Evolutionary conservation across 495 filamentous ascomycete genomes (phyloP), one percentile per base, ranked within the genome.

Genomic region (Hyaloscypha variabilis): DNA sequence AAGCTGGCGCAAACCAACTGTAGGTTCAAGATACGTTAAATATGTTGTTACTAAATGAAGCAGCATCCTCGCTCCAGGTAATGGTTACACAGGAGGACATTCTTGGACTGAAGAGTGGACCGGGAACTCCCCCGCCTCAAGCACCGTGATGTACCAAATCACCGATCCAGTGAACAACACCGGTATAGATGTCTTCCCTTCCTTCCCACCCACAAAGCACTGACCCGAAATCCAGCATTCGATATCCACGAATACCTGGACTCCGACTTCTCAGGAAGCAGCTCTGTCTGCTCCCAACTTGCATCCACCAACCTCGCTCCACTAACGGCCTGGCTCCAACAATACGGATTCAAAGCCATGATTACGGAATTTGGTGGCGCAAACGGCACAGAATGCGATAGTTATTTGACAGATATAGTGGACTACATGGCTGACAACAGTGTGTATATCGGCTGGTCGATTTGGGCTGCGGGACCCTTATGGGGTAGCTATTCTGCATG

Each of bases 161-260:
- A 75, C 69, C 28, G 82, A 84, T 65, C 78, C 79, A 55, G 53
- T 72, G 8, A 79, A 77, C 30, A 85, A 85, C 66, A 77, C 60
- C 73, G n/a, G n/a, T n/a, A n/a, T n/a, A n/a, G n/a, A n/a, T n/a
- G n/a, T n/a, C n/a, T n/a, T n/a, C n/a, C n/a, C n/a, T n/a, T n/a
- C n/a, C n/a, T n/a, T n/a, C n/a, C n/a, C n/a, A n/a, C n/a, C n/a
- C n/a, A n/a, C n/a, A n/a, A n/a, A n/a, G n/a, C n/a, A n/a, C n/a
- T n/a, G n/a, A n/a, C n/a, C n/a, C n/a, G n/a, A n/a, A n/a, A n/a
- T n/a, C n/a, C n/a, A n/a, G 65, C 65, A 3, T 63, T 85, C 30
- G 81, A 85, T 69, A 82, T 85, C 36, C 80, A 85, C 66, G 79
- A 83, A 72, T 83, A 83, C 64, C 75, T 83, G 5, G 82, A 85